Evolutionary conservation across 2,329 filamentous ascomycete species (phyloP), one percentile per base, ranked within the genome.

Genomic region (Fusarium liriodendri): DNA sequence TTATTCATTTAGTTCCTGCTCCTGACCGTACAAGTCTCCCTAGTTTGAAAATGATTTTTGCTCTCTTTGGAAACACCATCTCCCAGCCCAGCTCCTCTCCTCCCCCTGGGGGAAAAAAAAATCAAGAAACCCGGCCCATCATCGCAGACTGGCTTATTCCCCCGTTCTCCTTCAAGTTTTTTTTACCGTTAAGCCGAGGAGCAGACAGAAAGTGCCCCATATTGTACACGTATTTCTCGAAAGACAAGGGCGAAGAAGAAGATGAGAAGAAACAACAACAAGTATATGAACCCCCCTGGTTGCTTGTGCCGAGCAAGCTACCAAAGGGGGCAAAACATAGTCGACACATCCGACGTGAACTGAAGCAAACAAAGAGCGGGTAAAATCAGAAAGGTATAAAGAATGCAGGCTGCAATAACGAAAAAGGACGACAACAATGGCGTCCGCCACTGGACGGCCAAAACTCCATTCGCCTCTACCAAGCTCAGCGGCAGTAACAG

Each of bases 381-480:
- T 52, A 50, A 70, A 74, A 68, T 54, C 47, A 42, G 57, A 66
- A 16, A 72, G 67, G 62, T 72, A 76, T 76, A 72, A 68, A 68
- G 62, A 71, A 68, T 63, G 55, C 57, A 62, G 59, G 55, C 54
- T 64, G 59, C 66, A 55, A 55, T 61, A 62, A 64, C 38, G 45
- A 75, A 70, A 73, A 73, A 72, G 67, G 73, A 73, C 27, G 47
- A 75, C 63, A 69, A 67, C 37, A 65, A 58, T 57, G 47, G 61
- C 63, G 59, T 42, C 62, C 72, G 68, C 65, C 55, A 33, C 69
- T 35, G 57, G 70, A 69, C 69, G 68, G 73, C 76, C 70, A 57
- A 71, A 79, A 79, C 78, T 79, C 78, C 78, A 69, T 75, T 72
- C 71, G 68, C 70, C 76, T 77, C 64, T 75, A 73, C 69, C 54